These are phyloP conservation scores for Macrophomina phaseolina DNA, from an alignment of 2,329 filamentous ascomycete species.

Conservation along the genomic window DNA sequence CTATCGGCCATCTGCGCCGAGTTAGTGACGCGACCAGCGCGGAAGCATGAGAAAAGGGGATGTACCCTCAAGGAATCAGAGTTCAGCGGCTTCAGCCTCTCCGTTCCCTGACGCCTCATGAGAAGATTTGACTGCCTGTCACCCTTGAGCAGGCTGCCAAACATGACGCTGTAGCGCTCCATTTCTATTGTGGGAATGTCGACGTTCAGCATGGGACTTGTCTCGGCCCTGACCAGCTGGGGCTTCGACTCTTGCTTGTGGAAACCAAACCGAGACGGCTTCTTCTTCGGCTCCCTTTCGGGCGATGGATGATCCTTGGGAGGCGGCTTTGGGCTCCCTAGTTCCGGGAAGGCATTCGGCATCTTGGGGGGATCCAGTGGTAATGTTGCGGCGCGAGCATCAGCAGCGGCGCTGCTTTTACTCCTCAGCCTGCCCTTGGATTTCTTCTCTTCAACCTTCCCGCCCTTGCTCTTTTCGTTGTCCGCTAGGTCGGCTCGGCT, in stretches of 20 bases:
- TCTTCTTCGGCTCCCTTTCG: slow-evolving; percentile 10
- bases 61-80: slow-evolving; percentile 41
- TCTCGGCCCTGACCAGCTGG: slow-evolving; percentile 18
- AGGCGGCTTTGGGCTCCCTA: slow-evolving; percentile 35
- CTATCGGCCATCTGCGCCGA: slow-evolving; percentile 11
- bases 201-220: slow-evolving; percentile 64
- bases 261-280: slow-evolving; percentile 20
- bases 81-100: slow-evolving; percentile 42
- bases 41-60: slow-evolving; percentile 20
- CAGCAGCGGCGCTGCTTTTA: slow-evolving; percentile 28
- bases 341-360: slow-evolving; percentile 30
- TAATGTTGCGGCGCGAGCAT: slow-evolving; percentile 34
- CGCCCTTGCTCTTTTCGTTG: slow-evolving; percentile 34
- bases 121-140: slow-evolving; percentile 40
- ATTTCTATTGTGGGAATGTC: slow-evolving; percentile 80
- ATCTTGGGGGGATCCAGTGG: slow-evolving; percentile 31
- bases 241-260: slow-evolving; percentile 27
- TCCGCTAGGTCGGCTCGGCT: slow-evolving; percentile 28
- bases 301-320: slow-evolving; percentile 28
- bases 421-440: slow-evolving; percentile 21
- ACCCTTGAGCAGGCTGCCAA: slow-evolving; percentile 71
- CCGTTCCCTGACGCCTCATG: slow-evolving; percentile 42
- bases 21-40: slow-evolving; percentile 8
- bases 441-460: slow-evolving; percentile 19
- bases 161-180: slow-evolving; percentile 95